These are phyloP conservation scores for Apiotrichum domesticum DNA, from an alignment of 1,284 basidiomycete species.

Conservation along the genomic window DNA sequence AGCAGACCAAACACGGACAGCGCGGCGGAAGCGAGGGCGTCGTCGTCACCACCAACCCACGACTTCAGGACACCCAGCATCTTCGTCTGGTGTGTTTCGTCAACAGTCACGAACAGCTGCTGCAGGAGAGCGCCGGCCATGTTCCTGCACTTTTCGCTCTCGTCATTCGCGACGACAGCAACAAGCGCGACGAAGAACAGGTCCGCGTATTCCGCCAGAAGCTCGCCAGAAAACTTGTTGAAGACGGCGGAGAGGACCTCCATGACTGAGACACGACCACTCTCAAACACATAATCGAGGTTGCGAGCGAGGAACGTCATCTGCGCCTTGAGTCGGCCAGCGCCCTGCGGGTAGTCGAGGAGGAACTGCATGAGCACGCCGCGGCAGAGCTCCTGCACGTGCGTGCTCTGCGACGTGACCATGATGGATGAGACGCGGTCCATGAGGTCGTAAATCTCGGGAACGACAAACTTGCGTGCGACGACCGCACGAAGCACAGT, in stretches of 20 bases:
- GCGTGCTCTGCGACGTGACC: conserved; percentile 85
- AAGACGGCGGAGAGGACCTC: conserved; percentile 80
- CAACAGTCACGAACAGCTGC: conserved; percentile 63
- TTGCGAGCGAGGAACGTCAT: conserved; percentile 94
- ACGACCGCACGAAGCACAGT: conserved; percentile 88
- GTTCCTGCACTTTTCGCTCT: conserved; percentile 78
- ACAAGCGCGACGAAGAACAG: conserved; percentile 88
- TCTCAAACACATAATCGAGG: conserved; percentile 83
- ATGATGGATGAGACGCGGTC: conserved; percentile 88
- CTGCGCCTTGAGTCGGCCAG: conserved; percentile 76
- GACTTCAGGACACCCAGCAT: conserved; percentile 63
- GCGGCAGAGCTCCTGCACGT: conserved; percentile 87
- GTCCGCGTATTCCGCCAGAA: conserved; percentile 78
- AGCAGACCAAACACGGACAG: conserved; percentile 71
- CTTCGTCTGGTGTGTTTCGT: conserved; percentile 55
- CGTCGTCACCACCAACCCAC: conserved; percentile 55
- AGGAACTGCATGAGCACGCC: conserved; percentile 88
- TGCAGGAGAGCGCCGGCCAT: conserved; percentile 80
- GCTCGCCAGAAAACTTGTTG: conserved; percentile 70
- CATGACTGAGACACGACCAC: conserved; percentile 84
- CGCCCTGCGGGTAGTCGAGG: conserved; percentile 96
- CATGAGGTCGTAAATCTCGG: conserved; percentile 98
- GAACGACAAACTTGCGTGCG: conserved; percentile 81
- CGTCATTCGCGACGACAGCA: conserved; percentile 90
- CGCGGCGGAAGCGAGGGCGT: conserved; percentile 48